Percentiles rank a stretch among this genome's conserved stretches.
phyloP scores from a whole-genome alignment of 371 early-diverging fungal species.

The Mortierella sp. region DNA sequence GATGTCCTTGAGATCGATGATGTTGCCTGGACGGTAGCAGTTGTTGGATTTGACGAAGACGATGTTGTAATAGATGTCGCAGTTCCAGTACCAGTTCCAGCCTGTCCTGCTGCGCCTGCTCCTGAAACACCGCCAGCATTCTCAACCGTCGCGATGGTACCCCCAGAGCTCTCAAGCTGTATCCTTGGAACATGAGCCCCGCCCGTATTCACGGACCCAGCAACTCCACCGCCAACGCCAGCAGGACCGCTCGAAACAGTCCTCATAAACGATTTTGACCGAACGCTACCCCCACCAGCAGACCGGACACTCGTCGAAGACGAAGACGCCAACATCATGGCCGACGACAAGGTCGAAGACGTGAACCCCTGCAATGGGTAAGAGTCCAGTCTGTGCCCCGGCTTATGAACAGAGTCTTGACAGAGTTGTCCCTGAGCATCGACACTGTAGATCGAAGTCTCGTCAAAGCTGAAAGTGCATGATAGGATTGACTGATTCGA shows the following conservation, averaged over 20 bases:
- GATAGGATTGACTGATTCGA: conserved; percentile 61
- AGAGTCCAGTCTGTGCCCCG: conserved; percentile 32
- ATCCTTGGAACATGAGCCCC: conserved; percentile 33
- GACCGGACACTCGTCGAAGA: conserved; percentile 44
- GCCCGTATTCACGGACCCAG: conserved; percentile 14
- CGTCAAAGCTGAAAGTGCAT: conserved; percentile 78
- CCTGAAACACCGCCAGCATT: not conserved
- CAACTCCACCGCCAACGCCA: not conserved
- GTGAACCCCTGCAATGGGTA: conserved; percentile 49
- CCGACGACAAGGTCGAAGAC: conserved; percentile 39
- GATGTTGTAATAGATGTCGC: not conserved
- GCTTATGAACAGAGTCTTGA: conserved; percentile 50
- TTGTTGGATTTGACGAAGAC: not conserved
- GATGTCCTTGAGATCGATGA: not conserved
- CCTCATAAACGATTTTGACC: conserved; percentile 39
- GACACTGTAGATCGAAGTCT: conserved; percentile 72
- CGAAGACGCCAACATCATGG: conserved; percentile 46
- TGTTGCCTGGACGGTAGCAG: not conserved
- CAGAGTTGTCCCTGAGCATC: conserved; percentile 64
- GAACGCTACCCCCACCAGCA: conserved; percentile 35
- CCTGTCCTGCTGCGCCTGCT: not conserved
- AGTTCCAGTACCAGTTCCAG: not conserved
- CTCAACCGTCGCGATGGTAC: conserved; percentile 9
- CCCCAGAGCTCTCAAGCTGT: conserved; percentile 40
- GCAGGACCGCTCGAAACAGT: conserved; percentile 15